These are phyloP conservation scores for Hymenoscyphus fraxineus DNA, from an alignment of 2,329 filamentous ascomycete species.

Conservation along the genomic window DNA sequence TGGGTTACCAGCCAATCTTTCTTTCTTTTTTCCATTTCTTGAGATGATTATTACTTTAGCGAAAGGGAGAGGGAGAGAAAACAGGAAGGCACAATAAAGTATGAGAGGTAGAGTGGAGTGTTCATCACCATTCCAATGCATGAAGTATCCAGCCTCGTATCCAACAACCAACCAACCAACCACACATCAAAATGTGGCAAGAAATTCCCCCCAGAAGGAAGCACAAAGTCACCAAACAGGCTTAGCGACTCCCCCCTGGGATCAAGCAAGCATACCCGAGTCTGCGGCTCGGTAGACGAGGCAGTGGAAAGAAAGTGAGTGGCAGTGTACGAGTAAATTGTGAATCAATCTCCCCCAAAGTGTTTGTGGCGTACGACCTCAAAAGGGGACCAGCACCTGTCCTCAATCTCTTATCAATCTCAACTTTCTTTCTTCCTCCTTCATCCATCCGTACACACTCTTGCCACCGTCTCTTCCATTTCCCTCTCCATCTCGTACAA, in stretches of 20 bases:
- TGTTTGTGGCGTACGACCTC: background rate
- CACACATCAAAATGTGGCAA: background rate
- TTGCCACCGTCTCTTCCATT: background rate
- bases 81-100: no score
- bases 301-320: background rate
- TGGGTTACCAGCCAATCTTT: background rate
- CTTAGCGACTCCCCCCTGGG: background rate
- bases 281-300: background rate
- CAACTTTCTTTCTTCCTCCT: background rate
- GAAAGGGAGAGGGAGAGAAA: no score
- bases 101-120: no score
- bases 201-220: background rate
- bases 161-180: background rate
- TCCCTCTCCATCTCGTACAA: background rate
- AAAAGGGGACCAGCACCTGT: background rate
- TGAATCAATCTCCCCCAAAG: background rate
- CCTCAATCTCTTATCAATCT: background rate
- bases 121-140: no score
- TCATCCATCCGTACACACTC: background rate
- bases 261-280: background rate
- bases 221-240: background rate
- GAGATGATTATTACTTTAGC: background rate
- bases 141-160: background rate
- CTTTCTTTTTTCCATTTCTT: background rate
- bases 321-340: background rate